Evolutionary conservation across 306 rosid genomes (phyloP), one percentile per base, ranked within the genome.

Genomic region (Prunus armeniaca): DNA sequence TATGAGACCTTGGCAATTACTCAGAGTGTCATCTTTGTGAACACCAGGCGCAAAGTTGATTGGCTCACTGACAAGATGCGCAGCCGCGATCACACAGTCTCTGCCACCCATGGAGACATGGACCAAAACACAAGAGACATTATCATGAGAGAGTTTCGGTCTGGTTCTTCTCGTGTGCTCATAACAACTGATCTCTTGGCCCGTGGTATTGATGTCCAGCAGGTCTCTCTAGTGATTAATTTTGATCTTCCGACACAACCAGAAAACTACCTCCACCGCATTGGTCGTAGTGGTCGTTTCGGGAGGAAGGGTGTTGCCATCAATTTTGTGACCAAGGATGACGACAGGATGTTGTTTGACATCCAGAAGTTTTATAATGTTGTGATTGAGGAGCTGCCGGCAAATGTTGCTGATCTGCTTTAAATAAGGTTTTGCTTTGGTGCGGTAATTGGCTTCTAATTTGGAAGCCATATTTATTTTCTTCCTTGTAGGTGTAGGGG

Each of bases 81-180:
- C 32, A 17, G 90, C 63, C 85, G 92, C 34, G 92, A 88, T 62
- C 92, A 88, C 84, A 88, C 90, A 0, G 92, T 88, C 27, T 88
- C 92, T 72, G 90, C 92, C 54, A 88, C 92, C 57, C 92, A 90
- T 49, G 93, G 96, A 71, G 96, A 90, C 75, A 88, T 90, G 96
- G 96, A 90, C 78, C 96, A 90, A 69, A 90, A 88, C 83, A 83
- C 90, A 19, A 88, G 96, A 63, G 91, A 88, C 67, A 88, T 90
- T 69, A 88, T 90, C 82, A 88, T 90, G 96, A 77, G 91, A 69
- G 96, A 90, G 83, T 90, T 90, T 78, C 89, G 96, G 27, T 88
- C 91, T 50, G 96, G 91, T 22, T 90, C 93, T 34, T 90, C 96
- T 27, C 93, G 91, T 19, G 93, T 90, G 73, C 86, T 89, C 49